These are phyloP conservation scores for Pseudoneurospora amorphoporcata DNA, from an alignment of 495 filamentous ascomycete species.

Conservation along the genomic window DNA sequence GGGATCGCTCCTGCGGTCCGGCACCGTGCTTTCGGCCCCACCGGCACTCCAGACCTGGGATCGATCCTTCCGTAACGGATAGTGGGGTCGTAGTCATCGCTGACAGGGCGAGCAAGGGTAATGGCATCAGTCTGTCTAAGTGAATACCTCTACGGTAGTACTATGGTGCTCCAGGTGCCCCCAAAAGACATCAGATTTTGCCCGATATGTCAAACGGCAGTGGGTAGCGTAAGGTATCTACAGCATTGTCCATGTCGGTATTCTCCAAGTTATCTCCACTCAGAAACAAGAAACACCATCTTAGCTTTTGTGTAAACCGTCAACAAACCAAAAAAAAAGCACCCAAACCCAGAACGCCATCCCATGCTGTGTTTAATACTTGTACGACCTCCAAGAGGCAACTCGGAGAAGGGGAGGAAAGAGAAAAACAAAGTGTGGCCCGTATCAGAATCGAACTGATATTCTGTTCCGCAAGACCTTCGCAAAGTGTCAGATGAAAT, in stretches of 20 bases:
- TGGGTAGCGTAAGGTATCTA: not conserved
- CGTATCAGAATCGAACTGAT: not conserved
- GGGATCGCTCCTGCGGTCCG: not conserved
- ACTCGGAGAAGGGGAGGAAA: not conserved
- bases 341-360: constrained; percentile 7
- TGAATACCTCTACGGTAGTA: too few relatives aligned
- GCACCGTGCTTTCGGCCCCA: not conserved
- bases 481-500: not conserved
- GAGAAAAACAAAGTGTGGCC: not conserved
- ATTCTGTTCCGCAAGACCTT: not conserved
- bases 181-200: not conserved
- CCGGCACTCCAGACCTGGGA: not conserved
- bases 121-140: not conserved
- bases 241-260: not conserved
- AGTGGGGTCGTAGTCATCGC: not conserved
- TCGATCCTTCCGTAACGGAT: not conserved
- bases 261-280: not conserved
- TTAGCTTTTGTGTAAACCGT: not conserved
- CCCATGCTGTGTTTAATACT: constrained; percentile 11
- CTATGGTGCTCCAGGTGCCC: not conserved
- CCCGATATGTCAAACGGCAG: not conserved
- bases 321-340: not conserved
- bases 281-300: not conserved
- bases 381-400: not conserved
- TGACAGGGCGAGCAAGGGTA: not conserved